phyloP scores from a whole-genome alignment of 768 basidiomycete genomes.

The Mycena floridula region DNA sequence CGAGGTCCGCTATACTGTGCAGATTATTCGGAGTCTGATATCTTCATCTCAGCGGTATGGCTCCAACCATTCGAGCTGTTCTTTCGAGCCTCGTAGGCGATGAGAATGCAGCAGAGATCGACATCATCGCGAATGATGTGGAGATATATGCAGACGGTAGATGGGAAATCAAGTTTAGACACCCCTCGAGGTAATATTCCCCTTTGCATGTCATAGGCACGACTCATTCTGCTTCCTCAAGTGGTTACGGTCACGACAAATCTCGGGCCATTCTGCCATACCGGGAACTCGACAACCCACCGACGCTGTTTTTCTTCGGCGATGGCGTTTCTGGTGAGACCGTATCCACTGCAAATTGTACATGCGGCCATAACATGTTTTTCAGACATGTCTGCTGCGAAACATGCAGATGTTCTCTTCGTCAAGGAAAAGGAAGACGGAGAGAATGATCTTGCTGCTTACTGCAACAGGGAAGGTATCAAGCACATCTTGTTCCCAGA shows the following conservation, averaged over 20 bases:
- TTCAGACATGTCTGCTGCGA: slow-evolving; percentile 86
- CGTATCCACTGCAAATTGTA: background rate
- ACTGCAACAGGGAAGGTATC: slow-evolving; percentile 76
- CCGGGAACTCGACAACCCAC: slow-evolving; percentile 58
- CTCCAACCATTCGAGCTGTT: slow-evolving; percentile 87
- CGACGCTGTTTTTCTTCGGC: slow-evolving; percentile 92
- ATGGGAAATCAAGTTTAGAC: slow-evolving; percentile 84
- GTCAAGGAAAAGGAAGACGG: slow-evolving; percentile 76
- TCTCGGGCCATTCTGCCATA: slow-evolving; percentile 92
- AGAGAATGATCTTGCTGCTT: slow-evolving; percentile 82
- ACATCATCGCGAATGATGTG: slow-evolving; percentile 93
- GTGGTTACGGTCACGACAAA: slow-evolving; percentile 94
- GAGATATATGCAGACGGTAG: slow-evolving; percentile 53
- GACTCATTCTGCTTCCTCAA: slow-evolving; percentile 18
- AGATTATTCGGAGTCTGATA: slow-evolving; percentile 3
- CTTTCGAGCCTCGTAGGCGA: slow-evolving; percentile 76
- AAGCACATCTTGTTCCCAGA: slow-evolving; percentile 73
- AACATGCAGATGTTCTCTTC: slow-evolving; percentile 90
- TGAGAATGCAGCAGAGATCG: slow-evolving; percentile 67
- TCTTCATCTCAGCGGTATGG: slow-evolving; percentile 67
- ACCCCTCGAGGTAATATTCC: slow-evolving; percentile 70
- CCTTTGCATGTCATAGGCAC: background rate
- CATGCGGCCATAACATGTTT: background rate
- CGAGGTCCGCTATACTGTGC: slow-evolving; percentile 57
- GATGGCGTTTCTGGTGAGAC: slow-evolving; percentile 84